These are phyloP conservation scores for Cutaneotrichosporon curvatum DNA, from an alignment of 1,284 basidiomycete species.

Conservation along the genomic window DNA sequence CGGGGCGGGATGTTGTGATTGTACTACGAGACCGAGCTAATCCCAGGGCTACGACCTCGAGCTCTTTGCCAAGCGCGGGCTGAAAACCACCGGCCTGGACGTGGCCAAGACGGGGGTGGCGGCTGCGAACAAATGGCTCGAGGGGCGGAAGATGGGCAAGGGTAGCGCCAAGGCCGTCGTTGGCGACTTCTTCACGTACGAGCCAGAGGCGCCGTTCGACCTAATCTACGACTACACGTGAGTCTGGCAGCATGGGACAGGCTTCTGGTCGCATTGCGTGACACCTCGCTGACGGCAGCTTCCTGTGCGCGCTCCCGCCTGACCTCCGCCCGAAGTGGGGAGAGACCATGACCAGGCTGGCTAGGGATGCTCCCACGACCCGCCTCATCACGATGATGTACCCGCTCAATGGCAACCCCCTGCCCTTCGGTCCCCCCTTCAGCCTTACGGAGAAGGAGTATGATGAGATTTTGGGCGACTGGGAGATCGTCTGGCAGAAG, in stretches of 20 bases:
- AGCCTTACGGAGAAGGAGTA: conserved; percentile 58
- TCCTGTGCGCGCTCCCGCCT: conserved; percentile 64
- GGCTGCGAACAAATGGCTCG: conserved; percentile 51
- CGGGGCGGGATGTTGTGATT: neutral
- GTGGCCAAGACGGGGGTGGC: conserved; percentile 54
- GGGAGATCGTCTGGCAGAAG: conserved; percentile 51
- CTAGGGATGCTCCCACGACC: conserved; percentile 54
- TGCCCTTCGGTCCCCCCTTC: conserved; percentile 56
- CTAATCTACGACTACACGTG: conserved; percentile 64
- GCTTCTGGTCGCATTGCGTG: no score
- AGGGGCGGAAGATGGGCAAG: conserved; percentile 15
- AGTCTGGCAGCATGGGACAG: conserved; percentile 29
- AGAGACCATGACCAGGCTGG: conserved; percentile 52
- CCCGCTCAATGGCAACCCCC: conserved; percentile 45
- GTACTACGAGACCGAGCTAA: neutral
- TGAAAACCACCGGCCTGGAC: conserved; percentile 54
- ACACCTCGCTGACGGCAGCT: conserved; percentile 46
- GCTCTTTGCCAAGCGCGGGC: conserved; percentile 51
- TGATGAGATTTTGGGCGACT: conserved; percentile 51
- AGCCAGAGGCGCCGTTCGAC: conserved; percentile 50
- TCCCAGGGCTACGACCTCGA: conserved; percentile 62
- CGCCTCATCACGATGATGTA: conserved; percentile 55
- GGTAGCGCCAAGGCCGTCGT: conserved; percentile 38
- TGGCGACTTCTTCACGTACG: conserved; percentile 55
- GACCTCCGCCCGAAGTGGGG: conserved; percentile 55